Base-by-base conservation (phyloP, 805 yeast genomes). In the Lipomyces starkeyi region DNA sequence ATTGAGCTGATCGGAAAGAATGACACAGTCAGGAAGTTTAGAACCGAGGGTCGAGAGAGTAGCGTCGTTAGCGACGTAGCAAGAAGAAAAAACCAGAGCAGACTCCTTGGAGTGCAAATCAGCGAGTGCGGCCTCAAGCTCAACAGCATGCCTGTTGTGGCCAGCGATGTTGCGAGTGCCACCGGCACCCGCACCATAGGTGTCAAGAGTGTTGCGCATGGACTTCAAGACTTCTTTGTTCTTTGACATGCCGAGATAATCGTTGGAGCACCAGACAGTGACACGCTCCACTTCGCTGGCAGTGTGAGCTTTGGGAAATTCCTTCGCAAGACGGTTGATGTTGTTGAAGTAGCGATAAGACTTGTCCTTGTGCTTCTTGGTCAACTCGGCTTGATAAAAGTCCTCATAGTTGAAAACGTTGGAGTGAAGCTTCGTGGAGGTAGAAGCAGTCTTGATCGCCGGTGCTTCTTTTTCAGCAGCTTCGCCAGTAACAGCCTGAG, bases 161-260 rank as follows among this genome's bases (percentile, higher is more conserved):
- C 99, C 99, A 1, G 99, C 99, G 78, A 95, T 95, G 81, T 95
- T 95, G 77, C 99, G 86, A 60, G 99, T 95, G 74, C 99, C 99
- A 77, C 99, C 99, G 8, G 99, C 97, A 75, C 99, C 99, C 3
- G 97, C 90, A 75, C 99, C 99, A 78, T 95, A 95, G 81, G 86
- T 87, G 74, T 90, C 90, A 79, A 95, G 84, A 20, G 97, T 88
- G 60, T 83, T 78, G 74, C 89, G 89, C 94, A 94, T 95, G 65
- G 87, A 87, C 20, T 85, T 81, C 68, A 92, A 81, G 57, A 94
- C 94, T 71, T 84, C 82, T 70, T 84, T 85, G 78, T 94, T 91
- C 76, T 87, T 88, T 62, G 97, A 94, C 95, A 95, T 91, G 13
- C 98, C 98, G 69, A 95, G 84, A 79, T 95, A 95, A 80, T 95